Percentiles rank a stretch among this genome's conserved stretches.
Conservation (phyloP, 768 basidiomycete genomes). For the Termitomyces sp. region DNA sequence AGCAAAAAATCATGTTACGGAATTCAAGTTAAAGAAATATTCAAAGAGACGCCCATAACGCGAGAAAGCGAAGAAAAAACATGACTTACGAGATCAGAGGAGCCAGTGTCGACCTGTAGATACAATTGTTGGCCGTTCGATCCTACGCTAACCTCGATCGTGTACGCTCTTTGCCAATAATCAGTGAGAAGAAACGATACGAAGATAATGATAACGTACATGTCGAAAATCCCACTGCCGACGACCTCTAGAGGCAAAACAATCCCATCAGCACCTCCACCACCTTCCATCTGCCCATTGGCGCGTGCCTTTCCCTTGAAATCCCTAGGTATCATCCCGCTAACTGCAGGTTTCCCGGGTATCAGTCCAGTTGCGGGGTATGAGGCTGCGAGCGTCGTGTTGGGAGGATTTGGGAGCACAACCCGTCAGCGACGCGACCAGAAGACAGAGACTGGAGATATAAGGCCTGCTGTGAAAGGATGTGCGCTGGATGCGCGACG, state of each 20-base stretch:
- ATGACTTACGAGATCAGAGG: slow-evolving; percentile 69
- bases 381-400: no score
- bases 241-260: slow-evolving; percentile 56
- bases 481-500: no score
- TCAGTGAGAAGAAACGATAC: not conserved
- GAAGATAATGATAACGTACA: slow-evolving; percentile 43
- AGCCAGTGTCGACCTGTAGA: slow-evolving; percentile 78
- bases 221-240: slow-evolving; percentile 49
- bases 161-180: slow-evolving; percentile 49
- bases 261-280: slow-evolving; percentile 49
- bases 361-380: not conserved
- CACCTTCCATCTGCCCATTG: slow-evolving; percentile 28
- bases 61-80: not conserved
- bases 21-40: not conserved
- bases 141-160: slow-evolving; percentile 57
- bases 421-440: no score
- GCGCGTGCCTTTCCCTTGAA: slow-evolving; percentile 18
- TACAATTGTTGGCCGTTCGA: slow-evolving; percentile 44
- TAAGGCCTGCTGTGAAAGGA: no score
- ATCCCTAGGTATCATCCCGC: slow-evolving; percentile 1
- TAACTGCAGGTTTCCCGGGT: not conserved
- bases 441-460: no score
- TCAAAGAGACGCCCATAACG: not conserved
- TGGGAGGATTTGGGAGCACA: no score
- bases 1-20: no score